These are phyloP conservation scores for Anthracocystis panici-leucophaei DNA, from an alignment of 1,284 basidiomycete genomes.

Conservation along the genomic window DNA sequence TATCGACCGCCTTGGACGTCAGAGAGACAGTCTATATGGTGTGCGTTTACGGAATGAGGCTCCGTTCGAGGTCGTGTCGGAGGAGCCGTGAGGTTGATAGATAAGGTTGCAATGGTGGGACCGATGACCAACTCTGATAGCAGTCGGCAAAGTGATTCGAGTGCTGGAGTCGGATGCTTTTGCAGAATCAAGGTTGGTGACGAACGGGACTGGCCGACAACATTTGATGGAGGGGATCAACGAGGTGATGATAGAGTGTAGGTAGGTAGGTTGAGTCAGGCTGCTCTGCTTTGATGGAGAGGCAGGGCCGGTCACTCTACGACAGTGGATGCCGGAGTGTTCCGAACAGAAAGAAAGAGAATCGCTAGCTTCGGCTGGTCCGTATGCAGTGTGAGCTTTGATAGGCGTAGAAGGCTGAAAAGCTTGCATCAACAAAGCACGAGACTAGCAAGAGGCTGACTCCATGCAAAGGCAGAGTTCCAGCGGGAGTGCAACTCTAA, in stretches of 20 bases:
- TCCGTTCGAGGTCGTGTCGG: slow-evolving; percentile 4
- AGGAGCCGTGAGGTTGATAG: background rate
- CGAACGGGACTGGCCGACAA: slow-evolving; percentile 3
- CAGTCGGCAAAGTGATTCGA: background rate
- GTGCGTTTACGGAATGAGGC: background rate
- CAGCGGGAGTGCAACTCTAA: background rate
- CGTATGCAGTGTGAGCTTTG: slow-evolving; percentile 29
- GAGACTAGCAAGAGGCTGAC: background rate
- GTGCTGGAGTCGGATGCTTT: background rate
- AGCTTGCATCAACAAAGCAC: background rate
- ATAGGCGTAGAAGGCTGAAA: slow-evolving; percentile 6
- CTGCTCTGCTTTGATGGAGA: background rate
- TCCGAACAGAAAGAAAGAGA: slow-evolving; percentile 9
- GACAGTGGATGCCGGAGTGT: slow-evolving; percentile 17
- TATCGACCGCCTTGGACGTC: background rate
- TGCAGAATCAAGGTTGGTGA: slow-evolving; percentile 3
- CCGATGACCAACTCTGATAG: background rate
- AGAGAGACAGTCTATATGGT: background rate
- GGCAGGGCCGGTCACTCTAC: no score
- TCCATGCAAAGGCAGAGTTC: background rate
- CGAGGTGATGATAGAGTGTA: slow-evolving; percentile 1
- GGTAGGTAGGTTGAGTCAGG: background rate
- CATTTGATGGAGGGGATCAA: background rate
- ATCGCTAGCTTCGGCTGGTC: slow-evolving; percentile 1
- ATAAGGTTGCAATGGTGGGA: background rate